Conservation (phyloP, 1,284 basidiomycete species). For the Fomitiporia mediterranea region DNA sequence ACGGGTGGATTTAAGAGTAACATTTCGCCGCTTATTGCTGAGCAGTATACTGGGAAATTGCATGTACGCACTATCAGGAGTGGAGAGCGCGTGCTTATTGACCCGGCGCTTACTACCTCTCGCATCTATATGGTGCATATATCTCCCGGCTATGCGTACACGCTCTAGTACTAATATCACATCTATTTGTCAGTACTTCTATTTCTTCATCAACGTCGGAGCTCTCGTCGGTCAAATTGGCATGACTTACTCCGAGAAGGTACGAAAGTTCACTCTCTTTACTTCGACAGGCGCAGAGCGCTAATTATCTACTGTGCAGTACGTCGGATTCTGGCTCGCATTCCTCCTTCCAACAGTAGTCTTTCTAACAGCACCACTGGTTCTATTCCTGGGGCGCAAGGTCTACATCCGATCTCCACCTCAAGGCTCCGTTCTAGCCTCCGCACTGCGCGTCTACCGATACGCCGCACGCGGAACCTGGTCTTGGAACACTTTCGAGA, state of each 20-base stretch:
- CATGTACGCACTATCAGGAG: conserved; percentile 49
- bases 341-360: conserved; percentile 65
- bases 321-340: conserved; percentile 68
- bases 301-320: conserved; percentile 33
- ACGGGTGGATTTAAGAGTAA: conserved; percentile 83
- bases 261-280: conserved; percentile 23
- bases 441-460: conserved; percentile 45
- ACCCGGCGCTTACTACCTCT: conserved; percentile 68
- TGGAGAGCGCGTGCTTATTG: conserved; percentile 79
- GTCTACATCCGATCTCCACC: conserved; percentile 68
- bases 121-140: conserved; percentile 58
- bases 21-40: conserved; percentile 74
- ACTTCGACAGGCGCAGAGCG: background rate
- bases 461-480: conserved; percentile 52
- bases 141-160: background rate
- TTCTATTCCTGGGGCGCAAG: conserved; percentile 64
- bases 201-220: conserved; percentile 76
- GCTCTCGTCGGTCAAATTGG: conserved; percentile 65
- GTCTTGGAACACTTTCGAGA: conserved; percentile 51
- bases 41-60: conserved; percentile 62
- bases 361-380: conserved; percentile 66
- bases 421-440: conserved; percentile 68
- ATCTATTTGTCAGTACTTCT: conserved; percentile 46
- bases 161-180: background rate
- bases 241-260: conserved; percentile 74